These are phyloP conservation scores for Alternaria metachromatica DNA, from an alignment of 2,329 filamentous ascomycete species.

Conservation along the genomic window DNA sequence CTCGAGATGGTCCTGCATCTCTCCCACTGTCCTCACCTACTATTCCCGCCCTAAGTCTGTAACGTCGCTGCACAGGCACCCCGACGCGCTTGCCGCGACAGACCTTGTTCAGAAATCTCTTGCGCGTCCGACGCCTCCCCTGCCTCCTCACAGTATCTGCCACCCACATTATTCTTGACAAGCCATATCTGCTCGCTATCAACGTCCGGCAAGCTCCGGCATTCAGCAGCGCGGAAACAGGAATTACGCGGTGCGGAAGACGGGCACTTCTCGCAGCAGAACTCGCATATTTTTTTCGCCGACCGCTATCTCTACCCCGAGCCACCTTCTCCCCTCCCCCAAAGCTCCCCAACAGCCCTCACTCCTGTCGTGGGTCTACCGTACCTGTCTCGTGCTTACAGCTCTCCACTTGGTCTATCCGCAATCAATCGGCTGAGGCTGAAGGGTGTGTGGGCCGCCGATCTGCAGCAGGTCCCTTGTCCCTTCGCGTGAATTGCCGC, in stretches of 20 bases:
- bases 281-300: conserved; percentile 37
- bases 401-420: conserved; percentile 45
- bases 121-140: conserved; percentile 18
- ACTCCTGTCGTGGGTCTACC: conserved; percentile 34
- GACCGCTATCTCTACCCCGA: conserved; percentile 23
- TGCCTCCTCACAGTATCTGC: conserved; percentile 13
- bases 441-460: conserved; percentile 43
- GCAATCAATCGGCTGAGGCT: conserved; percentile 46
- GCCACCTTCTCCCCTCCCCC: conserved; percentile 24
- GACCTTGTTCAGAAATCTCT: conserved; percentile 21
- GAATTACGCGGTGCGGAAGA: conserved; percentile 31
- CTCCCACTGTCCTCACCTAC: conserved; percentile 10
- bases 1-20: conserved; percentile 2
- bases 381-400: conserved; percentile 43
- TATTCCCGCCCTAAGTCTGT: conserved; percentile 17
- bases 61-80: conserved; percentile 17
- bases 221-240: conserved; percentile 29
- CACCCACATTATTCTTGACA: conserved; percentile 10
- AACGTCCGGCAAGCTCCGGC: conserved; percentile 34
- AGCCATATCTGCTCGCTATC: conserved; percentile 12
- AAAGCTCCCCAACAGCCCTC: conserved; percentile 19
- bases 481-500: conserved; percentile 41
- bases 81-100: conserved; percentile 34
- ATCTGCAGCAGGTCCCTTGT: conserved; percentile 46
- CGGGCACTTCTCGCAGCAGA: conserved; percentile 27